A percentile compares a stretch with the other conserved stretches of the same genome.
These are phyloP conservation scores for Pythium aquatile DNA, from an alignment of 352 stramenopile species.

Conservation along the genomic window DNA sequence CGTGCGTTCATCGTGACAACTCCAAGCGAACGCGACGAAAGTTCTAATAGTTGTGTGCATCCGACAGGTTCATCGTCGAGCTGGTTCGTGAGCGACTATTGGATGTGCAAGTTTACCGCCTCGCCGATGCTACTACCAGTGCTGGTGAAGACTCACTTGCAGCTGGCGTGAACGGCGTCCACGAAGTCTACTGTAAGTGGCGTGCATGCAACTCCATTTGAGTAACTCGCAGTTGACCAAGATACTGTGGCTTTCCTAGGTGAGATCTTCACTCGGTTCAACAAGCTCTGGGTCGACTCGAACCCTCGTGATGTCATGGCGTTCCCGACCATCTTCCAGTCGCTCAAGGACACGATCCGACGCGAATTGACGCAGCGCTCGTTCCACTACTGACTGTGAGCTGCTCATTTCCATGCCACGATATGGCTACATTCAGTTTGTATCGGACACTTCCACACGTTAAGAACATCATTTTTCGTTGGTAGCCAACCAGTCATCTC, in stretches of 20 bases:
- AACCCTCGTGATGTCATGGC: constrained; percentile 86
- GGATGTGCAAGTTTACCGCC: constrained; percentile 69
- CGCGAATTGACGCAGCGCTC: constrained; percentile 51
- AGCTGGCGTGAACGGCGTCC: constrained; percentile 43
- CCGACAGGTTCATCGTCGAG: constrained; percentile 65
- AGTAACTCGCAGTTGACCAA: not conserved
- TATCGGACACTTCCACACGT: constrained; percentile 12
- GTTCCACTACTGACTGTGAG: constrained; percentile 58
- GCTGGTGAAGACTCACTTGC: constrained; percentile 33
- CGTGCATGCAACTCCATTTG: not conserved
- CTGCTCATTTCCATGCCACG: not conserved
- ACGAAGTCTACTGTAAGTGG: constrained; percentile 76
- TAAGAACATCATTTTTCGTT: constrained; percentile 16
- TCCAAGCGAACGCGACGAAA: no score
- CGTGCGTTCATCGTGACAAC: constrained; percentile 26
- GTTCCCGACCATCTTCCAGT: constrained; percentile 81
- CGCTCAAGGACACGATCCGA: constrained; percentile 70
- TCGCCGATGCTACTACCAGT: constrained; percentile 16
- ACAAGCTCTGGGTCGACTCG: constrained; percentile 77
- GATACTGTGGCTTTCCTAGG: constrained; percentile 27
- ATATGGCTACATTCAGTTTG: constrained; percentile 30
- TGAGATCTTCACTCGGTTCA: constrained; percentile 80
- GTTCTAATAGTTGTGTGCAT: not conserved
- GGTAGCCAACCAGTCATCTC: constrained; percentile 18
- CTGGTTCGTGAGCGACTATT: constrained; percentile 71